A percentile compares a stretch with the other conserved stretches of the same genome.
Evolutionary conservation across 805 yeast genomes (phyloP).

Genomic region (Sugiyamaella marilandica): DNA sequence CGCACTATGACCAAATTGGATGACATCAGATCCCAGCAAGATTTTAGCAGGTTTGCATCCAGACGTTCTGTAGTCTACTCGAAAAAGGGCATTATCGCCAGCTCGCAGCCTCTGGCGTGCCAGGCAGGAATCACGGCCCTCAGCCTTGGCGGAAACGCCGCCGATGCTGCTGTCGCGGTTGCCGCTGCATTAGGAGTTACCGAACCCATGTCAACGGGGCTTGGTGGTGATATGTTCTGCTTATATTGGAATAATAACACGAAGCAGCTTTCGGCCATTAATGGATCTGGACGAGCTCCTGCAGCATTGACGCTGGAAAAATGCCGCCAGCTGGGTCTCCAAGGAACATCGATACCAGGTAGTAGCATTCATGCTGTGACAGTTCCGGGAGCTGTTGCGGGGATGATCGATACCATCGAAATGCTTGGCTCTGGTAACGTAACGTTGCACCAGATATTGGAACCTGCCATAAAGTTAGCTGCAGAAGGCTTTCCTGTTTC

Average conservation of each 20-base stretch:
- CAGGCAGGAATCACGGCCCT: constrained; percentile 64
- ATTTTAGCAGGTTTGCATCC: constrained; percentile 34
- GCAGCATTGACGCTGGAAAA: constrained; percentile 44
- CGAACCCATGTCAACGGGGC: constrained; percentile 38
- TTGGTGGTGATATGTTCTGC: constrained; percentile 46
- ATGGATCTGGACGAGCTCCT: constrained; percentile 73
- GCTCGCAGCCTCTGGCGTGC: constrained; percentile 71
- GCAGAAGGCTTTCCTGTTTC: constrained; percentile 62
- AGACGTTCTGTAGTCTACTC: constrained; percentile 72
- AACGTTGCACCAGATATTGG: constrained; percentile 45
- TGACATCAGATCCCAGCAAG: not conserved
- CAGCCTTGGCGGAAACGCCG: constrained; percentile 63
- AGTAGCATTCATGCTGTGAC: constrained; percentile 55
- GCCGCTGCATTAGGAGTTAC: constrained; percentile 34
- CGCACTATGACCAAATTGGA: not conserved
- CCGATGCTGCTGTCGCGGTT: constrained; percentile 38
- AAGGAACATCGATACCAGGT: constrained; percentile 45
- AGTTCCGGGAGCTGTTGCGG: constrained; percentile 76
- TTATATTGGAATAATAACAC: constrained; percentile 48
- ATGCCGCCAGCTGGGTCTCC: constrained; percentile 41
- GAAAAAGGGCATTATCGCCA: constrained; percentile 63
- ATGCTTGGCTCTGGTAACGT: constrained; percentile 69
- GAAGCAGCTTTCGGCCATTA: constrained; percentile 55
- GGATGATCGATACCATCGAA: constrained; percentile 65
- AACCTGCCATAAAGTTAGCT: constrained; percentile 51